Conservation (phyloP, 257 asterid species). For the Datura wrightii region DNA sequence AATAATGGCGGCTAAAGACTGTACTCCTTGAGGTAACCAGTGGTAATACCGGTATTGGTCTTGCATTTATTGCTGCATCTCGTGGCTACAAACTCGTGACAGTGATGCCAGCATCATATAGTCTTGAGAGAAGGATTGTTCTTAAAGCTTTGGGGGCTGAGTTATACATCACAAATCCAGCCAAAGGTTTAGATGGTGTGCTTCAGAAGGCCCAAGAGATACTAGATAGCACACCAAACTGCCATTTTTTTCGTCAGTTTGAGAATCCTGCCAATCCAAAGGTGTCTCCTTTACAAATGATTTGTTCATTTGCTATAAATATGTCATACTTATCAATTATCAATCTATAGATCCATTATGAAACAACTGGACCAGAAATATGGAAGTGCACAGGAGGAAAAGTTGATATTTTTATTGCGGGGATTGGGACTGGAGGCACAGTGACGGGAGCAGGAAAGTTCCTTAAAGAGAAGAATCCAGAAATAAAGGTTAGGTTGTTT, state of each 20-base stretch:
- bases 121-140: constrained; percentile 53
- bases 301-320: neutral
- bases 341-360: constrained; percentile 49
- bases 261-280: constrained; percentile 58
- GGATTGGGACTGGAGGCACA: constrained; percentile 64
- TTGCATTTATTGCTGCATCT: constrained; percentile 52
- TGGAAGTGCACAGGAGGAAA: constrained; percentile 51
- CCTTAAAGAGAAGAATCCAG: constrained; percentile 54
- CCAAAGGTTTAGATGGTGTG: constrained; percentile 45
- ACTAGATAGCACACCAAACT: constrained; percentile 44
- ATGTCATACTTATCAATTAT: constrained; percentile 18
- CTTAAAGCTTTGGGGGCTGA: constrained; percentile 57
- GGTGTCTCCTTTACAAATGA: constrained; percentile 34
- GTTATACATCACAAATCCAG: constrained; percentile 42
- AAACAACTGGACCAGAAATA: constrained; percentile 63
- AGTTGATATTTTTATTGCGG: constrained; percentile 49
- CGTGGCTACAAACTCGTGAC: constrained; percentile 53
- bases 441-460: constrained; percentile 59
- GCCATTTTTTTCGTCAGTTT: constrained; percentile 48
- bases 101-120: constrained; percentile 49
- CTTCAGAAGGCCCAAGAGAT: constrained; percentile 48
- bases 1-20: constrained; percentile 41
- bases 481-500: constrained; percentile 42
- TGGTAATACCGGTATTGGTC: constrained; percentile 62
- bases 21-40: constrained; percentile 53